Conservation (phyloP, 805 yeast genomes). For the Lachancea thermotolerans region DNA sequence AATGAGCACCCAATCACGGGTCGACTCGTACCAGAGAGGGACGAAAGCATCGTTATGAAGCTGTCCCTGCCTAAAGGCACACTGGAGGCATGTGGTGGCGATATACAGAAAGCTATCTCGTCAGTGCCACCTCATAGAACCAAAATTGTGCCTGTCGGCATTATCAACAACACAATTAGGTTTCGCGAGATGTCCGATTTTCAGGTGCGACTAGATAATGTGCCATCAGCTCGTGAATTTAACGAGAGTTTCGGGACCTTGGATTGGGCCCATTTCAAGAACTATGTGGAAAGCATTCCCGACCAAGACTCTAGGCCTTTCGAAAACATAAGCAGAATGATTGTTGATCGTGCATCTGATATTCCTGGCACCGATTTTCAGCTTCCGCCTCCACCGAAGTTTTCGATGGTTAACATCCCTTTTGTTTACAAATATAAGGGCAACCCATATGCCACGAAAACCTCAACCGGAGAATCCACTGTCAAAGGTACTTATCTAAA, state of each 20-base stretch:
- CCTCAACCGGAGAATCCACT: slow-evolving; percentile 47
- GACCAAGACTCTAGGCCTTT: slow-evolving; percentile 35
- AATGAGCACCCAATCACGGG: slow-evolving; percentile 61
- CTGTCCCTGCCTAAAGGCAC: slow-evolving; percentile 53
- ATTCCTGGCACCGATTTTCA: slow-evolving; percentile 27
- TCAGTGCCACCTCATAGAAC: slow-evolving; percentile 28
- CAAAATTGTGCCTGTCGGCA: slow-evolving; percentile 54
- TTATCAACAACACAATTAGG: slow-evolving; percentile 60
- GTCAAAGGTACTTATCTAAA: slow-evolving; percentile 38
- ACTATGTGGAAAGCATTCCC: slow-evolving; percentile 31
- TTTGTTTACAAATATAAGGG: slow-evolving; percentile 71
- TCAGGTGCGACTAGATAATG: slow-evolving; percentile 60
- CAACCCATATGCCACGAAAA: slow-evolving; percentile 51
- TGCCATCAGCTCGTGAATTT: slow-evolving; percentile 39
- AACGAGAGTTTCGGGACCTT: slow-evolving; percentile 24
- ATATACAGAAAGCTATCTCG: slow-evolving; percentile 38
- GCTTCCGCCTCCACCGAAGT: slow-evolving; percentile 80
- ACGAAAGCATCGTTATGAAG: slow-evolving; percentile 54
- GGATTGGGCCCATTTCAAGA: slow-evolving; percentile 28
- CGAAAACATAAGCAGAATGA: slow-evolving; percentile 27
- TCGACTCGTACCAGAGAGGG: slow-evolving; percentile 35
- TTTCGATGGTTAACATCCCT: slow-evolving; percentile 71
- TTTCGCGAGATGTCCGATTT: slow-evolving; percentile 87
- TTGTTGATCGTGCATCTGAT: slow-evolving; percentile 18
- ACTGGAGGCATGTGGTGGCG: slow-evolving; percentile 36